Base-by-base conservation (phyloP, 1,284 basidiomycete species). In the Cerioporus squamosus region DNA sequence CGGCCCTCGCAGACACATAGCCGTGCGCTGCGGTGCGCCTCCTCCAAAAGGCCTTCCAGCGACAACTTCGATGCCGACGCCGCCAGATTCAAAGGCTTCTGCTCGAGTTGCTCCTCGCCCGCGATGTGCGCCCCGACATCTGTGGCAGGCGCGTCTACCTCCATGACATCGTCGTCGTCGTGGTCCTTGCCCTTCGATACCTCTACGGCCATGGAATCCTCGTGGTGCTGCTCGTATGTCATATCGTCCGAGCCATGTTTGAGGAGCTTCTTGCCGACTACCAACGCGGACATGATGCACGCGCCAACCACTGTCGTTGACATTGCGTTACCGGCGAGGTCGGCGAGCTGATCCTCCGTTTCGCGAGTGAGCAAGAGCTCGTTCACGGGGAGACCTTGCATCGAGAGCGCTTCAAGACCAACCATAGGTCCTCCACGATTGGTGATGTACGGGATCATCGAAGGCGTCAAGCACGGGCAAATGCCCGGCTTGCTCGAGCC, bases 371-470 rank as follows among this genome's bases (percentile, higher is more conserved):
- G 81, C 7, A 98, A 81, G 1, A 98, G 82, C 70, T 95, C 93
- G 71, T 97, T 91, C 38, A 97, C 87, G 0, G 95, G 95, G 43
- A 98, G 83, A 23, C 95, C 96, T 70, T 98, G 95, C 79, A 98
- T 88, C 3, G 94, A 92, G 23, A 98, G 79, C 0, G 95, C 95
- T 72, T 98, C 95, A 33, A 95, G 77, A 9, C 95, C 95, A 15
- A 96, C 90, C 85, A 98, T 91, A 3, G 95, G 96, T n/a, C 96
- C 95, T 40, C 96, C 96, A 51, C 95, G 94, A 69, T 93, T 95
- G 29, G 96, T 95, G 69, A 97, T 90, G 71, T 95, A 98, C 0
- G 96, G 94, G 62, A 98, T 98, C 91, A 97, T 97, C 36, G 93
- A 91, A 0, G 95, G 95, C 0, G 95, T 98, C 18, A 98, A 83